Base-by-base conservation (phyloP, 129 eudicot genomes). In the Tanacetum coccineum region DNA sequence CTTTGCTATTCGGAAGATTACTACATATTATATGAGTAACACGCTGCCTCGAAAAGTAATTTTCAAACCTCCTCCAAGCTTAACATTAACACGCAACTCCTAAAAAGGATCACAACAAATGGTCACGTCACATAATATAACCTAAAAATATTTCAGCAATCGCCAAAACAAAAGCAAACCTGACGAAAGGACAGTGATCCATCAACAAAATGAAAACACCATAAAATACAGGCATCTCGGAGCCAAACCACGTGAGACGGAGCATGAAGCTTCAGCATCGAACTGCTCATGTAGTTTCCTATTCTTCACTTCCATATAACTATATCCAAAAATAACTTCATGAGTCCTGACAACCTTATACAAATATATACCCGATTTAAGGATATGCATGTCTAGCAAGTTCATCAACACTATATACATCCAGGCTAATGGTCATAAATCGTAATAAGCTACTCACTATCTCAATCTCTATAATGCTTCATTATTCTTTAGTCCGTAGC, bases 1-100 rank as follows among this genome's bases (percentile, higher is more conserved):
- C 75, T 82, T 92, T 92, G 78, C 95, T 92, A 66, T 81, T 84
- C 42, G 98, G 96, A 73, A 92, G 98, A 67, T 92, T 92, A 53
- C 98, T 88, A 80, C 98, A 92, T 30, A 92, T 85, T 56, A 92
- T 92, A 72, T 92, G 98, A 71, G 96, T 92, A 12, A 92, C 98
- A 62, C 76, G 87, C 50, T 79, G 87, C 82, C 95, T 86, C 15
- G 96, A 92, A 79, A 92, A 92, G 69, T 92, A 92, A 67, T 92
- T 92, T 71, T 88, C 95, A 40, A 88, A 88, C n/a, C 83, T 5
- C 98, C 98, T 49, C 98, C 98, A 63, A 85, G 82, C 81, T 88
- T 73, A 87, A 36, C 98, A 92, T 88, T 81, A 92, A 44, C 82
- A 70, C 87, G 82, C 62, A 92, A 76, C 76, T 92, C 98, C 98